These are phyloP conservation scores for Phascolomyces articulosus DNA, from an alignment of 371 early-diverging fungal genomes.

Conservation along the genomic window DNA sequence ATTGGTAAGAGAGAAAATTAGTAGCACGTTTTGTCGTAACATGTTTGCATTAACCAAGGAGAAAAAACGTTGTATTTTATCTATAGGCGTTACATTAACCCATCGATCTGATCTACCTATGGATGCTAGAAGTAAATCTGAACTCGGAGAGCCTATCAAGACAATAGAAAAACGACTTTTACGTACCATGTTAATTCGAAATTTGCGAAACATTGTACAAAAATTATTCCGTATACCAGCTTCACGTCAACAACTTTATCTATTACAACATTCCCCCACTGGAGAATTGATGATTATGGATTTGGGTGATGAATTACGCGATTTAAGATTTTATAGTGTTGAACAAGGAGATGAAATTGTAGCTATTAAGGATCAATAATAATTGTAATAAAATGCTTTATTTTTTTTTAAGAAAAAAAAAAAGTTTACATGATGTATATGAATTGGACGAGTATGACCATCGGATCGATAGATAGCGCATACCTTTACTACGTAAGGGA, in stretches of 20 bases:
- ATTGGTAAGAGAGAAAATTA: constrained; percentile 24
- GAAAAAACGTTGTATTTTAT: neutral
- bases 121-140: constrained; percentile 13
- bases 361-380: neutral
- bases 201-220: constrained; percentile 42
- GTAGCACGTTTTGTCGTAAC: neutral
- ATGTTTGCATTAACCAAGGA: neutral
- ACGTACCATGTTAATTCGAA: constrained; percentile 46
- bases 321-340: constrained; percentile 45
- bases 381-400: too few species aligned
- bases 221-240: constrained; percentile 40
- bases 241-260: constrained; percentile 32
- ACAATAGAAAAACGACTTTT: constrained; percentile 52
- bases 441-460: too few species aligned
- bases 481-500: too few species aligned
- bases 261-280: constrained; percentile 22
- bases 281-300: constrained; percentile 31
- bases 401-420: too few species aligned
- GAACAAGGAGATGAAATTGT: constrained; percentile 33
- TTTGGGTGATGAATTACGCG: constrained; percentile 44
- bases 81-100: constrained; percentile 24
- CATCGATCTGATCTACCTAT: constrained; percentile 1
- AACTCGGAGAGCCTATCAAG: constrained; percentile 26
- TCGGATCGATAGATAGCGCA: too few species aligned
- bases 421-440: too few species aligned